Conservation (phyloP, 805 yeast species). For the Ogataea naganishii region DNA sequence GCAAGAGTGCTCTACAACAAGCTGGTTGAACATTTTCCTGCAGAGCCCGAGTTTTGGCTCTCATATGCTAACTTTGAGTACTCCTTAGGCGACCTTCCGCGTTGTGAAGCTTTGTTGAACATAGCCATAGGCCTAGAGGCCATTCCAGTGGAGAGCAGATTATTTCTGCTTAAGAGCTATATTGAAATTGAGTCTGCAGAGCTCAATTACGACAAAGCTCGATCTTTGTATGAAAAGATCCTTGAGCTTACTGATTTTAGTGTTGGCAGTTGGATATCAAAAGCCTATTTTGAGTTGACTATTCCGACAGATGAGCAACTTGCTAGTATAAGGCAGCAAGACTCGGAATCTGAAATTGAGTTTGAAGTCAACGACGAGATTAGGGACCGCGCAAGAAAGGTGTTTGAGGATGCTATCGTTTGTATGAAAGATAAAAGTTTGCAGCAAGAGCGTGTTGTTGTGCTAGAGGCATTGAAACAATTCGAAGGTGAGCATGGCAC, state of each 20-base stretch:
- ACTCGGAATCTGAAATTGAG: constrained; percentile 36
- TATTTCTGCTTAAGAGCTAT: constrained; percentile 18
- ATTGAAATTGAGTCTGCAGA: constrained; percentile 58
- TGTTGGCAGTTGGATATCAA: constrained; percentile 48
- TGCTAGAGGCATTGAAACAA: constrained; percentile 53
- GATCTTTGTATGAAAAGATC: constrained; percentile 37
- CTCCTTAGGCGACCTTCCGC: constrained; percentile 54
- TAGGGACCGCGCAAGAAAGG: constrained; percentile 37
- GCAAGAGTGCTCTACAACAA: constrained; percentile 67
- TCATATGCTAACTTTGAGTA: constrained; percentile 64
- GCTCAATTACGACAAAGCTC: constrained; percentile 46
- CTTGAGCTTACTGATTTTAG: constrained; percentile 23
- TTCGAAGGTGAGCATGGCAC: constrained; percentile 63
- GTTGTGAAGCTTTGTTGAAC: constrained; percentile 58
- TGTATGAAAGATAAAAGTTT: constrained; percentile 28
- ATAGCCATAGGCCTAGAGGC: constrained; percentile 29
- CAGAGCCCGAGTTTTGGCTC: constrained; percentile 40
- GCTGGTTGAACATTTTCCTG: constrained; percentile 43
- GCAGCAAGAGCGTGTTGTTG: constrained; percentile 35
- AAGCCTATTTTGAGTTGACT: constrained; percentile 64
- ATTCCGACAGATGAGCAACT: constrained; percentile 50
- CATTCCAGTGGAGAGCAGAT: constrained; percentile 5
- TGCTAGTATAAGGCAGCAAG: constrained; percentile 17
- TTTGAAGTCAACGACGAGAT: constrained; percentile 37
- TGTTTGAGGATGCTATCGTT: constrained; percentile 47